These are phyloP conservation scores for Lotus japonicus DNA, from an alignment of 306 rosid genomes.

Conservation along the genomic window DNA sequence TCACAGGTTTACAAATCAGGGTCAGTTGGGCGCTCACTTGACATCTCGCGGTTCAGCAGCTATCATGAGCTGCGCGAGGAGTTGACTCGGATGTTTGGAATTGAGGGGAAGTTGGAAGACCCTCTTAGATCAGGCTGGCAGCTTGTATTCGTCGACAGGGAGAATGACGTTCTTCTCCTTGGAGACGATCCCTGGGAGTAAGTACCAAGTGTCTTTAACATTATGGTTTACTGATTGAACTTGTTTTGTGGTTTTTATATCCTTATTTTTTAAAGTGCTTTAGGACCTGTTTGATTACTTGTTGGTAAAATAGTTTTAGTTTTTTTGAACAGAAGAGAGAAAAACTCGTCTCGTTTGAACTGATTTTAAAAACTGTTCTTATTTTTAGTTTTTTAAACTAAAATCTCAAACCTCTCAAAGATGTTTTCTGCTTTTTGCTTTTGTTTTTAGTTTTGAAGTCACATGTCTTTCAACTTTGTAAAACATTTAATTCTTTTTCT, in stretches of 20 bases:
- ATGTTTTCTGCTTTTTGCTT: no score
- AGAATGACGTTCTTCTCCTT: constrained; percentile 91
- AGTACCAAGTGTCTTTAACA: constrained; percentile 31
- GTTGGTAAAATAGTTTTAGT: no score
- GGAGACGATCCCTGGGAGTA: constrained; percentile 99
- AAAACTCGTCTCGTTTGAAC: no score
- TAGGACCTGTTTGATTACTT: no score
- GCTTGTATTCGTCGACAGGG: constrained; percentile 99
- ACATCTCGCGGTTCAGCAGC: constrained; percentile 92
- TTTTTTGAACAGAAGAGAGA: no score
- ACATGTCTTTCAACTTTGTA: no score
- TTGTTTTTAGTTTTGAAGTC: no score
- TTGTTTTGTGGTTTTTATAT: not conserved
- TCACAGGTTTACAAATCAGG: constrained; percentile 80
- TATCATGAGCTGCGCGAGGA: constrained; percentile 90
- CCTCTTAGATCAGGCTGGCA: constrained; percentile 99
- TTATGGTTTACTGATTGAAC: not conserved
- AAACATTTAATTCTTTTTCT: no score
- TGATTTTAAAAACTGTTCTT: no score
- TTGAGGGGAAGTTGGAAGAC: constrained; percentile 89
- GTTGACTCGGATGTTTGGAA: constrained; percentile 88
- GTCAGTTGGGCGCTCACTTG: constrained; percentile 85
- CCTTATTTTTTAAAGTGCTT: not conserved
- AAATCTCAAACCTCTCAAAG: no score
- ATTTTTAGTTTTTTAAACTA: no score